These are phyloP conservation scores for Pinus albicaulis DNA, from an alignment of 75 land plant species.

Conservation along the genomic window DNA sequence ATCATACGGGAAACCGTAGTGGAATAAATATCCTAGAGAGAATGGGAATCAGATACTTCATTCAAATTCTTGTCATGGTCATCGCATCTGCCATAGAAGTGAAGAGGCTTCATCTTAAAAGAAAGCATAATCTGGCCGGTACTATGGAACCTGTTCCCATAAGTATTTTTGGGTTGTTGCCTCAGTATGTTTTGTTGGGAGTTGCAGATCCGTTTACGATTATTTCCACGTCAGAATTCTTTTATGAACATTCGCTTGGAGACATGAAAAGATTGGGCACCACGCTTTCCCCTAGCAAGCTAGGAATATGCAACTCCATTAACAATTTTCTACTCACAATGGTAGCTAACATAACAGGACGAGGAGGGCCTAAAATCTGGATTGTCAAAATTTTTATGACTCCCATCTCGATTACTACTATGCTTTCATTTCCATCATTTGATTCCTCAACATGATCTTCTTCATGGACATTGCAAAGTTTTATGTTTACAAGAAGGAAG, in stretches of 20 bases:
- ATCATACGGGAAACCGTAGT: slow-evolving; percentile 33
- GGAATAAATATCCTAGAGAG: slow-evolving; percentile 49
- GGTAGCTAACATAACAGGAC: slow-evolving; percentile 50
- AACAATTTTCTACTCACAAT: slow-evolving; percentile 72
- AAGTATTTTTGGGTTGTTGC: slow-evolving; percentile 79
- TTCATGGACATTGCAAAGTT: slow-evolving; percentile 46
- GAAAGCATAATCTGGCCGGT: slow-evolving; percentile 9
- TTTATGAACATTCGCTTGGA: slow-evolving; percentile 81
- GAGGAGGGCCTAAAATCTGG: too few relatives aligned
- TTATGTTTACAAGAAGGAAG: slow-evolving; percentile 52
- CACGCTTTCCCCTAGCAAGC: slow-evolving; percentile 71
- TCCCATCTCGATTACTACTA: slow-evolving; percentile 80
- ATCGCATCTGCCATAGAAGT: slow-evolving; percentile 45
- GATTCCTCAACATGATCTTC: slow-evolving; percentile 40
- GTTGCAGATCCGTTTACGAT: slow-evolving; percentile 69
- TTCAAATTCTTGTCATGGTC: too few relatives aligned
- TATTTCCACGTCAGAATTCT: slow-evolving; percentile 79
- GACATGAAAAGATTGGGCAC: slow-evolving; percentile 90
- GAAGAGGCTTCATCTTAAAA: slow-evolving; percentile 36
- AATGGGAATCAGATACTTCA: slow-evolving; percentile 50
- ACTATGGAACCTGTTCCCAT: slow-evolving; percentile 65
- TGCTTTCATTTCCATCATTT: slow-evolving; percentile 52
- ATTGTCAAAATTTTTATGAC: slow-evolving; percentile 67
- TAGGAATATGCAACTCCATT: slow-evolving; percentile 78
- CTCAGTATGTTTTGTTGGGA: too few relatives aligned